Evolutionary conservation across 2,329 filamentous ascomycete species (phyloP).

Genomic region (Periconia macrospinosa): DNA sequence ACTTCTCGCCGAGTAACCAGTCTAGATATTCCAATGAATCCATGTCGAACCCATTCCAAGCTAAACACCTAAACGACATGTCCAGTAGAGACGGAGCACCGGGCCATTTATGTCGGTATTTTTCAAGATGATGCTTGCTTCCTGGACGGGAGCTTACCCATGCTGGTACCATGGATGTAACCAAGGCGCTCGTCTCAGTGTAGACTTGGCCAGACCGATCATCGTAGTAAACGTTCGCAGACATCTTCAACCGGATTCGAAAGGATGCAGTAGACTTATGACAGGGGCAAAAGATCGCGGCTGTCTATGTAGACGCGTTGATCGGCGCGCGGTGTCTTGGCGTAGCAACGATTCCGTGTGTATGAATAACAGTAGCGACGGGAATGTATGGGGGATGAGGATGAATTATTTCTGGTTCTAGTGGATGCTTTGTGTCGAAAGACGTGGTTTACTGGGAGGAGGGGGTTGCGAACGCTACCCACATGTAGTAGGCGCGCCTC

Average conservation of each 20-base stretch:
- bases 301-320: no score
- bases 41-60: conserved; percentile 18
- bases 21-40: conserved; percentile 19
- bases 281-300: no score
- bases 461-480: no score
- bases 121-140: conserved; percentile 11
- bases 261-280: background rate
- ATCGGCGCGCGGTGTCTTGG: no score
- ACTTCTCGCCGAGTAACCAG: conserved; percentile 19
- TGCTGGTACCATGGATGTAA: conserved; percentile 19
- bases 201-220: conserved; percentile 19
- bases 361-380: no score
- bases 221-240: background rate
- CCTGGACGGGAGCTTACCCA: conserved; percentile 20
- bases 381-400: no score
- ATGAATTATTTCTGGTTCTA: no score
- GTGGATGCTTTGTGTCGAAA: no score
- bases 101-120: conserved; percentile 9
- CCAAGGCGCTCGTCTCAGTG: conserved; percentile 11
- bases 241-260: background rate
- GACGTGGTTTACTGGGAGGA: no score
- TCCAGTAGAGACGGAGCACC: conserved; percentile 18
- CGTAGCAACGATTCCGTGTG: no score
- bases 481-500: no score
- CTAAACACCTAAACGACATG: conserved; percentile 20